These are phyloP conservation scores for Cavenderia fasciculata DNA, from an alignment of 78 protist genomes.

Conservation along the genomic window DNA sequence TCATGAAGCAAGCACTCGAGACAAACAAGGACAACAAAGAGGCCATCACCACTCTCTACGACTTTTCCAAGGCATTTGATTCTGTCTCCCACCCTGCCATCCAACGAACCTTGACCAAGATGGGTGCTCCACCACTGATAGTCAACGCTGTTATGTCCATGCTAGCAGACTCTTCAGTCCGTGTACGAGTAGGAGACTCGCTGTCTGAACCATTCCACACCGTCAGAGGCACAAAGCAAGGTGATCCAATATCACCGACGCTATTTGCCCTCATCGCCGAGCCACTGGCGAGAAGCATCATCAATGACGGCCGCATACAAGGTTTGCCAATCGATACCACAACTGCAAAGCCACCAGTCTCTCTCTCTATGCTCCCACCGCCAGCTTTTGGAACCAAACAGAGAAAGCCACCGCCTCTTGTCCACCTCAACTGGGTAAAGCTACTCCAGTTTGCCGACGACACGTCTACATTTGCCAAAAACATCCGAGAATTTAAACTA, in stretches of 20 bases:
- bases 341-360: too few species aligned
- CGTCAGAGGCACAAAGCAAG: slow-evolving; percentile 16
- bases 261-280: neutral
- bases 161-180: neutral
- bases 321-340: too few species aligned
- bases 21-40: neutral
- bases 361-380: too few species aligned
- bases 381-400: too few species aligned
- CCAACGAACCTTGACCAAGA: neutral
- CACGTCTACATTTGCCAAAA: too few species aligned
- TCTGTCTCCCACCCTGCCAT: neutral
- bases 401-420: too few species aligned
- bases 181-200: neutral
- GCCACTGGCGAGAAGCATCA: neutral
- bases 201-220: neutral
- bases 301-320: neutral
- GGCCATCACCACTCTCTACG: neutral
- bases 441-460: too few species aligned
- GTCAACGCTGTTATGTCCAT: neutral
- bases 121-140: neutral
- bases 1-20: neutral
- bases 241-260: slow-evolving; percentile 20
- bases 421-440: too few species aligned
- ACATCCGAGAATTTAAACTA: too few species aligned
- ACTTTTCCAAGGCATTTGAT: neutral